Evolutionary conservation across 164 flowering plant species (phyloP), one percentile per base, ranked within the genome.

Genomic region (Vitis riparia): DNA sequence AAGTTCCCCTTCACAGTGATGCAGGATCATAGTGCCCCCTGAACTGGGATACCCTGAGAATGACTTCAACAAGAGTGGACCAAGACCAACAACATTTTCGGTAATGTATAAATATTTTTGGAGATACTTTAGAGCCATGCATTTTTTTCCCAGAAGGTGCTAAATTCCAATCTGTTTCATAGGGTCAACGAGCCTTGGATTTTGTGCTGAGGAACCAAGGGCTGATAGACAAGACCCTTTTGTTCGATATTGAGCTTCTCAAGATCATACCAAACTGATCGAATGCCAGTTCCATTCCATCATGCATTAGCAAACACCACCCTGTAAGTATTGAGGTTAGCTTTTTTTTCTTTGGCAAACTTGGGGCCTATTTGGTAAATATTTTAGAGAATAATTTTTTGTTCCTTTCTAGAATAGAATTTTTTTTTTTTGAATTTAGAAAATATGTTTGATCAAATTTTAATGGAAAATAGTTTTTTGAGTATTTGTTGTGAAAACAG

Each of bases 191-290:
- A 73, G 99, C 98, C 30, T 76, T 95, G 80, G 91, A 84, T 80
- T 95, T 95, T 86, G 99, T 95, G 73, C 80, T 95, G 79, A 92
- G 81, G 84, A 95, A 95, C 82, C 97, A 92, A 82, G 98, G 98
- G 65, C 76, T 92, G 80, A 95, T 95, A 55, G 99, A 95, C 79
- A 95, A 95, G 81, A 95, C 99, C 58, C 86, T 95, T 67, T 68
- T 92, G 75, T 95, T 95, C 77, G 98, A 95, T 72, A 91, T 92
- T 52, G 97, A 92, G 85, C 98, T 95, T 52, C 78, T 92, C 16
- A 95, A 92, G 68, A 89, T 94, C 68, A 53, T 88, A 55, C 82
- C 92, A 19, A 87, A 76, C 75, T 87, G 77, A 88, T 68, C 55
- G 37, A 19, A 48, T 9, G 50, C 66, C 15, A 51, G 7, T 37